These are phyloP conservation scores for Entomophthora muscae DNA, from an alignment of 371 early-diverging fungal genomes.

Conservation along the genomic window DNA sequence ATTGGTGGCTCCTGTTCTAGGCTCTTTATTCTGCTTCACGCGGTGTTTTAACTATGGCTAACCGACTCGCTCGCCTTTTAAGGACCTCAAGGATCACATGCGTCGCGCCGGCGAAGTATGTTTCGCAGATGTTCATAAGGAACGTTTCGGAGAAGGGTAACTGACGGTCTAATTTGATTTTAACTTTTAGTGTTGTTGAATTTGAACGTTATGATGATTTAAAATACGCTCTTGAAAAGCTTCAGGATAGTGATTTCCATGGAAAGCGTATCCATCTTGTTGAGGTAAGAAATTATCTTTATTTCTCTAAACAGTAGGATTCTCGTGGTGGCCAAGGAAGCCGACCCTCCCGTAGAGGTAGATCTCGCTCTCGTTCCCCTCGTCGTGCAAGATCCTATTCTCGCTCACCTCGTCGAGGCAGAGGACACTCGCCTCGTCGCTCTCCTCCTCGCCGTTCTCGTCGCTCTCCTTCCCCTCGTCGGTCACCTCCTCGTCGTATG, in stretches of 20 bases:
- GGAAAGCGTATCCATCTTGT: constrained; percentile 58
- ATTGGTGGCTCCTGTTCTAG: too few species aligned
- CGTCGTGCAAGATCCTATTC: not conserved
- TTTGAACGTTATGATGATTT: constrained; percentile 63
- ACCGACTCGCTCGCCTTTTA: constrained; percentile 15
- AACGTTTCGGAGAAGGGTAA: constrained; percentile 73
- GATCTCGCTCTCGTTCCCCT: not conserved
- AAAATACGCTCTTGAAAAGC: constrained; percentile 65
- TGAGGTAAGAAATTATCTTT: constrained; percentile 48
- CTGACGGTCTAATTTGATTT: constrained; percentile 8
- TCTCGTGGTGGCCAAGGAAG: not conserved
- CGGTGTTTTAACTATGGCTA: too few species aligned
- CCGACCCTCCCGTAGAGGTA: not conserved
- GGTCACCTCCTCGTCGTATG: not conserved
- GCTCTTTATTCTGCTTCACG: not conserved
- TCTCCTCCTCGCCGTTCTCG: not conserved
- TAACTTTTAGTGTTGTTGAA: constrained; percentile 61
- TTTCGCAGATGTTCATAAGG: constrained; percentile 73
- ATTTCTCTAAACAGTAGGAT: not conserved
- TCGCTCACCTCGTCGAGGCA: not conserved
- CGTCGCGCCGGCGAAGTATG: constrained; percentile 88
- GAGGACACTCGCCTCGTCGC: not conserved
- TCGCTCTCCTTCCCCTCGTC: constrained; percentile 8
- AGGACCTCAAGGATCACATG: constrained; percentile 94
- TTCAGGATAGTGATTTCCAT: constrained; percentile 70